Evolutionary conservation across 441 rosid genomes (phyloP), one percentile per base, ranked within the genome.

Genomic region (Brassica hybrid): DNA sequence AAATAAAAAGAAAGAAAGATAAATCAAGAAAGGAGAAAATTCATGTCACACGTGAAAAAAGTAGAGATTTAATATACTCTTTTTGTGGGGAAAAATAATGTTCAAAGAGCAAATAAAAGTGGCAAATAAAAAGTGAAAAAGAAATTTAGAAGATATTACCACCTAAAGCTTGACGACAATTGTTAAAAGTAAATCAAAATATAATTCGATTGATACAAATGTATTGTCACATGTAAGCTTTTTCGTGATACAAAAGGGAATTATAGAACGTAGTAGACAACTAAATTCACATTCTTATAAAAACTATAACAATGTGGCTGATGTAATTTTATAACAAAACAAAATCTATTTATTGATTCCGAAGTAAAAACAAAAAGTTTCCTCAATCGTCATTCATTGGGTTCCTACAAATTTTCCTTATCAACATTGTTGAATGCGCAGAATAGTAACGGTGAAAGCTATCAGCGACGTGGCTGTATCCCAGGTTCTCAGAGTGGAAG

Each of bases 41-140:
- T 75, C 69, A 59, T 71, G 21, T 65, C 73, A 65, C 83, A 80
- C 79, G 79, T 80, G 79, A 75, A 75, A 75, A 80, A 80, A 80
- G 83, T 75, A 69, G 67, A 70, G 65, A 69, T 34, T 65, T 32
- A 52, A 67, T 17, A 2, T 14, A 13, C 64, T 52, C 14, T 30
- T 18, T 14, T 21, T 34, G 27, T 45, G 9, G 36, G 45, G 32
- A 38, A 64, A n/a, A 65, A n/a, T n/a, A 74, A 43, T 11, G 61
- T 32, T 71, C 11, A 70, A 70, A 74, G 65, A 65, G 17, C 59
- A 56, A 70, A 57, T 41, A 48, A 70, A 75, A 75, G 5, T 32
- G 27, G 50, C 50, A 79, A 75, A 75, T 72, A 71, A 70, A 79
- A 80, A 75, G 76, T 50, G 48, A 11, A 71, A 75, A 79, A 50